phyloP scores from a whole-genome alignment of 2,329 filamentous ascomycete species.

The Xylariaceae sp. region DNA sequence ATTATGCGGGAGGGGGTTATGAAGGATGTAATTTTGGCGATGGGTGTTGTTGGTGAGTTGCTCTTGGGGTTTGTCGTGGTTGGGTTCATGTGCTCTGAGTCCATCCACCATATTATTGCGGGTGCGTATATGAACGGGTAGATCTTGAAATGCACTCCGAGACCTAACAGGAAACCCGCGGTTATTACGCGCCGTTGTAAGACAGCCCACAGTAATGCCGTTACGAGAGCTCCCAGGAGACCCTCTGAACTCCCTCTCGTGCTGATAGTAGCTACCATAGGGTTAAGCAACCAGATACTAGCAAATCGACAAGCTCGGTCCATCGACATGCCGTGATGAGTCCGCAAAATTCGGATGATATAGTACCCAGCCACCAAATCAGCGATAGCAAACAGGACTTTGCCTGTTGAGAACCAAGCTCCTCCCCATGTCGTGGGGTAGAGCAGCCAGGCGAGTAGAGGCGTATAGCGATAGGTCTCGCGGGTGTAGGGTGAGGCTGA shows the following conservation, averaged over 20 bases:
- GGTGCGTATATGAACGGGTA: conserved; percentile 96
- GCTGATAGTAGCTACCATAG: conserved; percentile 97
- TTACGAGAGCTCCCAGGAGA: conserved; percentile 78
- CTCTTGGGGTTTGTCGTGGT: too few species aligned
- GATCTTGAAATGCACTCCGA: conserved; percentile 96
- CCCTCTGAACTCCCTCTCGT: conserved; percentile 94
- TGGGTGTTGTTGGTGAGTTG: neutral
- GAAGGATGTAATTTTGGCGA: conserved; percentile 39
- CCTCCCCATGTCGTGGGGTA: conserved; percentile 63
- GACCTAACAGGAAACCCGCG: conserved; percentile 73
- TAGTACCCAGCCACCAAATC: conserved; percentile 81
- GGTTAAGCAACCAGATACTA: conserved; percentile 90
- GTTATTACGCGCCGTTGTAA: conserved; percentile 59
- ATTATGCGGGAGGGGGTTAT: conserved; percentile 53
- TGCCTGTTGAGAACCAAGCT: conserved; percentile 77
- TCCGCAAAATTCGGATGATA: conserved; percentile 37
- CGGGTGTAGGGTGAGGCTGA: conserved; percentile 78
- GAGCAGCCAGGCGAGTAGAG: conserved; percentile 86
- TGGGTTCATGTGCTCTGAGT: conserved; percentile 46
- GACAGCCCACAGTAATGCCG: conserved; percentile 80
- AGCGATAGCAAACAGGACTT: conserved; percentile 77
- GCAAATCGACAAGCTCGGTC: conserved; percentile 70
- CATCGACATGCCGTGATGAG: conserved; percentile 44
- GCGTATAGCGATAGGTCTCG: conserved; percentile 96
- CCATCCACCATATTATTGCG: conserved; percentile 78